Evolutionary conservation across 2,329 filamentous ascomycete species (phyloP).

Genomic region (Cercospora nicotianae): DNA sequence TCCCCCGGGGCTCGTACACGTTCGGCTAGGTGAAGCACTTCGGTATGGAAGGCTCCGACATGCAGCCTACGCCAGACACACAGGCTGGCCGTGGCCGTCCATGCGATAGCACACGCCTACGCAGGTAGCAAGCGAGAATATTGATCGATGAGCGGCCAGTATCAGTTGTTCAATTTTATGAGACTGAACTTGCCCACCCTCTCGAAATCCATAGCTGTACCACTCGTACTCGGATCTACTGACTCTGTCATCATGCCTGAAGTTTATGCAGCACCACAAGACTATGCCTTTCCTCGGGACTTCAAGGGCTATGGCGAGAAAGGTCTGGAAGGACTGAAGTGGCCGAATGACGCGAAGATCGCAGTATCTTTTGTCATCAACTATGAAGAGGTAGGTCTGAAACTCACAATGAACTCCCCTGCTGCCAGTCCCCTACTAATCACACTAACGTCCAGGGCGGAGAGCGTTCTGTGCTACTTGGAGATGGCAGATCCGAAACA

Average conservation of each 20-base stretch:
- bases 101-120: background rate
- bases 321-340: slow-evolving; percentile 33
- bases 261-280: background rate
- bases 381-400: slow-evolving; percentile 42
- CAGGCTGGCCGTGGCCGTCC: background rate
- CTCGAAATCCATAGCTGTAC: background rate
- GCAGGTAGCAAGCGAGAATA: background rate
- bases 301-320: slow-evolving; percentile 34
- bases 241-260: background rate
- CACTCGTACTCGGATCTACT: background rate
- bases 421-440: background rate
- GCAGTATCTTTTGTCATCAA: slow-evolving; percentile 51
- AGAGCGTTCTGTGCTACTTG: slow-evolving; percentile 43
- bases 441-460: slow-evolving; percentile 32
- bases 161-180: background rate
- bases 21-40: background rate
- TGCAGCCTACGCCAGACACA: background rate
- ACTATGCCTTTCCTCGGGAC: slow-evolving; percentile 21
- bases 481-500: slow-evolving; percentile 44
- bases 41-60: background rate
- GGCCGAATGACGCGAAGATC: slow-evolving; percentile 49
- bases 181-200: background rate
- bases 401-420: background rate
- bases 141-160: background rate
- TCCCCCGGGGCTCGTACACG: background rate